Base-by-base conservation (phyloP, 176 grass and related monocot species). In the Triticum urartu region DNA sequence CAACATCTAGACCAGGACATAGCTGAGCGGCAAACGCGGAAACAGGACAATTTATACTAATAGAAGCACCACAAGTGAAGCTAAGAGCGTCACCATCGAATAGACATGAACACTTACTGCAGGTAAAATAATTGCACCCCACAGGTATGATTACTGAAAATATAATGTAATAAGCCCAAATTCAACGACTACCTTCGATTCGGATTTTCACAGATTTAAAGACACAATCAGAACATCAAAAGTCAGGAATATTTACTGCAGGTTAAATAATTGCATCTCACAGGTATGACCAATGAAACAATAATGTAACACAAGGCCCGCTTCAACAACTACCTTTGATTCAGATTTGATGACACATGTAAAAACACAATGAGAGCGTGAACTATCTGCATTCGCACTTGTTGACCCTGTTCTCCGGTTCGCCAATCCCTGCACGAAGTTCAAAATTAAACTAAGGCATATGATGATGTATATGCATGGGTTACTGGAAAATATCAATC, bases 351-450 rank as follows among this genome's bases (percentile, higher is more conserved):
- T 93, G 39, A 96, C 90, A 48, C 97, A 99, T 38, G 97, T 99
- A 79, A 99, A 99, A 43, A 96, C 97, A 68, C 97, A 99, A 81
- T 99, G 97, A 25, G 97, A 99, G 54, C 97, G 94, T 36, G 97
- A 99, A 64, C 97, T 99, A 34, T 99, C 97, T 30, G 89, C 87
- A 81, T 99, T 99, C 33, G 87, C 92, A 74, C 90, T 99, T 21
- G 97, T 99, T 85, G 94, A 89, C 40, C 88, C 97, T 10, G 84
- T 99, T 87, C 92, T 91, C 66, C 93, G 85, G 80, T 99, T 99
- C 80, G 90, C 89, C 17, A 99, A 66, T 24, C 97, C 97, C 97
- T 99, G 93, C 58, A 85, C 42, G 15, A 85, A 83, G 72, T 75
- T 83, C 20, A 22, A 40, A 64, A 47, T 21, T 18, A 82, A 83